These are phyloP conservation scores for Effrenium voratum DNA, from an alignment of 73 alveolate genomes.

Conservation along the genomic window DNA sequence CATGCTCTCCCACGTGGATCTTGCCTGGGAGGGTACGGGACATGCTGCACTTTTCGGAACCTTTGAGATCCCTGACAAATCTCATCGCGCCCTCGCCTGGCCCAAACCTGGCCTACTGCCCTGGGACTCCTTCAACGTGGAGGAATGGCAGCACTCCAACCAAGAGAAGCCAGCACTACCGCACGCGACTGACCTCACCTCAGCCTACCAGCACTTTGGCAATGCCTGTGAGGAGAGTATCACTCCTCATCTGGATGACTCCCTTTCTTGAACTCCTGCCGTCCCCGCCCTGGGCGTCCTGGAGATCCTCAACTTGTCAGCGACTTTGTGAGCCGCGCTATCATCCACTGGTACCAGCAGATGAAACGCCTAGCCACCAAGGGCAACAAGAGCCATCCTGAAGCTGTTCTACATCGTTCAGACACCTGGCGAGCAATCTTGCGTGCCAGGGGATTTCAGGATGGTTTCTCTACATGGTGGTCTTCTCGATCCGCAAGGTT, in stretches of 20 bases:
- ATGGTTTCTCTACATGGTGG: background rate
- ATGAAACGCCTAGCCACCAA: background rate
- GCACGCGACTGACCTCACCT: too few species aligned
- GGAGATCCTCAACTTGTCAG: background rate
- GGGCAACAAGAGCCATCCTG: background rate
- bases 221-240: too few species aligned
- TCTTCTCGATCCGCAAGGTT: background rate
- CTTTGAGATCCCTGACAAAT: background rate
- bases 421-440: background rate
- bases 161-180: too few species aligned
- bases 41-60: background rate
- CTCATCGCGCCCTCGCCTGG: background rate
- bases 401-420: background rate
- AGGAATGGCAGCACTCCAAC: background rate
- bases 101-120: background rate
- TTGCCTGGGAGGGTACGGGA: background rate
- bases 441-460: background rate
- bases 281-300: background rate
- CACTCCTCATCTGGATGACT: too few species aligned
- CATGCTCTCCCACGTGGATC: background rate
- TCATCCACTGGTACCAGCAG: background rate
- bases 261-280: background rate
- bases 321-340: background rate
- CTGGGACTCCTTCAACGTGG: background rate
- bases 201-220: too few species aligned